Conservation (phyloP, 495 filamentous ascomycete species). For the Aspergillus conjunctus region DNA sequence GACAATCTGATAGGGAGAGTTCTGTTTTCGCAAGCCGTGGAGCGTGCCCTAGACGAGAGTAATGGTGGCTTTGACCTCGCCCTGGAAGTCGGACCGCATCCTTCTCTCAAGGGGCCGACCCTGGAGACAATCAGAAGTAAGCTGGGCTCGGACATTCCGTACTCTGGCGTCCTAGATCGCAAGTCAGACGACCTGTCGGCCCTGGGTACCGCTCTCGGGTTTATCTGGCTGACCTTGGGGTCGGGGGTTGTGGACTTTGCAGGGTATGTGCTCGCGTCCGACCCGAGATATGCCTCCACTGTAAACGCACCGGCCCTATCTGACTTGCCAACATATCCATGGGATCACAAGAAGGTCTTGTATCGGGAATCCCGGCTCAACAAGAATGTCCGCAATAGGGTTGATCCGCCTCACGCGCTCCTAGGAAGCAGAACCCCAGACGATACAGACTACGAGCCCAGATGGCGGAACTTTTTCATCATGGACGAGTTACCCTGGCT, state of each 20-base stretch:
- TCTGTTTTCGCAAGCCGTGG: slow-evolving; percentile 13
- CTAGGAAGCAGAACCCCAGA: slow-evolving; percentile 34
- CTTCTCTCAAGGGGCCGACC: slow-evolving; percentile 52
- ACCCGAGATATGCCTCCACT: too few species aligned
- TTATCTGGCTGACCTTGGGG: slow-evolving; percentile 50
- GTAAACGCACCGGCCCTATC: slow-evolving; percentile 25
- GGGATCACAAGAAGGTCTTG: slow-evolving; percentile 50
- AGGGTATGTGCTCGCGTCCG: not conserved
- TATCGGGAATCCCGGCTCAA: slow-evolving; percentile 54
- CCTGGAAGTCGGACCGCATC: slow-evolving; percentile 61
- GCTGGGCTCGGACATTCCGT: slow-evolving; percentile 30
- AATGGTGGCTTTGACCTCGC: slow-evolving; percentile 23
- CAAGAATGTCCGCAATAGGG: slow-evolving; percentile 21
- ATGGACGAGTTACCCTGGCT: slow-evolving; percentile 45
- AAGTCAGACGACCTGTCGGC: slow-evolving; percentile 28
- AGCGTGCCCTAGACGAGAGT: not conserved
- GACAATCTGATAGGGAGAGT: slow-evolving; percentile 21
- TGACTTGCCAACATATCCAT: slow-evolving; percentile 52
- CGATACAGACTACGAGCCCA: slow-evolving; percentile 22
- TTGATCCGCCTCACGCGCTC: slow-evolving; percentile 29
- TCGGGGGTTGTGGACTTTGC: slow-evolving; percentile 18
- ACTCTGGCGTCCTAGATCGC: slow-evolving; percentile 42
- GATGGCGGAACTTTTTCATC: slow-evolving; percentile 42
- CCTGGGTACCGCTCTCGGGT: slow-evolving; percentile 42
- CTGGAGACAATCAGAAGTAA: slow-evolving; percentile 41